Percentiles rank a stretch among this genome's conserved stretches.
Evolutionary conservation across 2,329 filamentous ascomycete species (phyloP).

Genomic region (Metarhizium album): DNA sequence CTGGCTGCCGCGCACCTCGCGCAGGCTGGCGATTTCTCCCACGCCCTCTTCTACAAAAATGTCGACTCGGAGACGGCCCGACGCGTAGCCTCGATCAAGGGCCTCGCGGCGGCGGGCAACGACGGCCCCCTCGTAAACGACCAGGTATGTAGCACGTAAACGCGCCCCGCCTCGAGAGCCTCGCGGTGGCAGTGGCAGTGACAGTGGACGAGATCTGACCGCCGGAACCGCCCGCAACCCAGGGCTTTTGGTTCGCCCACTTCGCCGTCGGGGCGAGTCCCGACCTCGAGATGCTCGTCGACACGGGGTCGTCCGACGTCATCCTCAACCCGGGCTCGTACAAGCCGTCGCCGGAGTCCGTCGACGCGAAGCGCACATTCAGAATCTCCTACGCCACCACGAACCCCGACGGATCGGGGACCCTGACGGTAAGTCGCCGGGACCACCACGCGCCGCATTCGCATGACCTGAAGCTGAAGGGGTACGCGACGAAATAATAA

Average conservation of each 20-base stretch:
- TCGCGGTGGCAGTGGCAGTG: neutral
- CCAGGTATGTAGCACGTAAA: neutral
- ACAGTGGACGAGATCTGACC: no score
- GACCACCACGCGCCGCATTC: no score
- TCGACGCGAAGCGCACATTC: conserved; percentile 6
- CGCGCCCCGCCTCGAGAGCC: neutral
- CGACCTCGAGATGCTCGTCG: conserved; percentile 11
- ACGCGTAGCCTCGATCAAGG: neutral
- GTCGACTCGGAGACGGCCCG: neutral
- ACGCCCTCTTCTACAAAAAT: neutral
- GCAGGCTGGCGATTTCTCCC: neutral
- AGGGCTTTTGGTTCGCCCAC: conserved; percentile 14
- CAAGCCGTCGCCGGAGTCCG: conserved; percentile 6
- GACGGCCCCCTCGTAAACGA: neutral
- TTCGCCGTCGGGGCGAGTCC: conserved; percentile 11
- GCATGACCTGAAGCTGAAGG: no score
- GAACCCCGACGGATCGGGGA: conserved; percentile 11
- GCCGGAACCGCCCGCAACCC: no score
- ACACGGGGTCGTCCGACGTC: conserved; percentile 11
- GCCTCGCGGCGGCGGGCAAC: neutral
- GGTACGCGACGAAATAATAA: neutral
- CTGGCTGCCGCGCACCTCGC: neutral
- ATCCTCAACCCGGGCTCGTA: conserved; percentile 12
- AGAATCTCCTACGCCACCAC: conserved; percentile 11
- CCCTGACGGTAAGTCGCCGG: conserved; percentile 7